Conservation (phyloP, 129 eudicot species). For the Apium graveolens region DNA sequence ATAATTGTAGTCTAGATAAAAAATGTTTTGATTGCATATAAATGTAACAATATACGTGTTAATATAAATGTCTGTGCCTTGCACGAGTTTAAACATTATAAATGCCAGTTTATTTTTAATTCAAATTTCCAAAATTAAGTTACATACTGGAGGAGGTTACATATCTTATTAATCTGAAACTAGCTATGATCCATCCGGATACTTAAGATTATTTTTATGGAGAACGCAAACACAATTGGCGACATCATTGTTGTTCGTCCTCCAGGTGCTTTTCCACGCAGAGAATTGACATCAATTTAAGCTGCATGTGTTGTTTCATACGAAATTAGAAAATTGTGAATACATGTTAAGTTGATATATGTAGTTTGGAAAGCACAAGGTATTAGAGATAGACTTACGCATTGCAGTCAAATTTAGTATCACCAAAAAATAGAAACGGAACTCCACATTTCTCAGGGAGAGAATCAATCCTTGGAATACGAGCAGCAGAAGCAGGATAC, state of each 20-base stretch:
- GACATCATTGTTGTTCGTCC: not conserved
- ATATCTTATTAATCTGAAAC: no score
- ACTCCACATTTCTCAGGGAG: not conserved
- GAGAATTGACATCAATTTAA: not conserved
- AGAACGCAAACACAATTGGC: not conserved
- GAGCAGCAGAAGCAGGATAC: not conserved
- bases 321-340: not conserved
- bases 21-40: no score
- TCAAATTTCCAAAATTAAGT: no score
- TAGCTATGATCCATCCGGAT: no score
- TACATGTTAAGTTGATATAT: not conserved
- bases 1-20: no score
- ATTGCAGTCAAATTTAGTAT: constrained; percentile 2
- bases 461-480: not conserved
- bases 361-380: not conserved
- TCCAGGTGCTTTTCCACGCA: not conserved
- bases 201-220: no score
- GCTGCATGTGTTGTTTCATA: not conserved
- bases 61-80: no score
- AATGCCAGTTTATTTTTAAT: no score
- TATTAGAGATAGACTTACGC: not conserved
- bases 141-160: no score
- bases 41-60: no score
- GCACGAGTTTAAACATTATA: no score
- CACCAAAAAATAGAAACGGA: not conserved